Evolutionary conservation across 1,284 basidiomycete genomes (phyloP).

Genomic region (Sporisorium reilianum): DNA sequence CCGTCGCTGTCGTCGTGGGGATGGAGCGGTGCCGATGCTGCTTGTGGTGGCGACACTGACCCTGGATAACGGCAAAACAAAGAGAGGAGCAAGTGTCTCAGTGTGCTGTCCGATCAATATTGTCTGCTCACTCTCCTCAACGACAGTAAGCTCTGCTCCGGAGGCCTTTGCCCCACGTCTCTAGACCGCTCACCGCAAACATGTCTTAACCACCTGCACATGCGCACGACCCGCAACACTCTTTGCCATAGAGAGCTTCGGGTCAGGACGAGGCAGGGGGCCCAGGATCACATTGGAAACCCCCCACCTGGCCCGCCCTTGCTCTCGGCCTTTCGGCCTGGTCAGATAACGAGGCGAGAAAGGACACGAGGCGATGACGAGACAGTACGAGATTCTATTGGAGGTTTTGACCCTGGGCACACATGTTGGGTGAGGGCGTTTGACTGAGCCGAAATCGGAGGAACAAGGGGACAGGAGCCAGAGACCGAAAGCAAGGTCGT

Average conservation of each 20-base stretch:
- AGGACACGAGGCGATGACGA: constrained; percentile 33
- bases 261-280: constrained; percentile 14
- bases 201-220: constrained; percentile 35
- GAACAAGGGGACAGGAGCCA: constrained; percentile 17
- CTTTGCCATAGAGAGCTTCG: background rate
- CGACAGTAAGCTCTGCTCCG: too few relatives aligned
- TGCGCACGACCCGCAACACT: constrained; percentile 8
- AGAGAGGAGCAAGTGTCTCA: background rate
- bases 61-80: background rate
- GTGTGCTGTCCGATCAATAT: background rate
- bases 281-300: constrained; percentile 39
- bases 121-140: background rate
- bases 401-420: constrained; percentile 33
- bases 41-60: background rate
- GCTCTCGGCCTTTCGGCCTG: constrained; percentile 39
- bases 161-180: background rate
- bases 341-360: constrained; percentile 28
- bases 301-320: constrained; percentile 28
- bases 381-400: constrained; percentile 43
- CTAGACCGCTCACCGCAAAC: constrained; percentile 1
- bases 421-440: constrained; percentile 11
- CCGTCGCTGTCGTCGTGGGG: constrained; percentile 35
- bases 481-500: background rate
- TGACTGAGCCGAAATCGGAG: too few relatives aligned
- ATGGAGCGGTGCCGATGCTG: background rate